Conservation (phyloP, 768 basidiomycete species). For the Amanita thiersii region DNA sequence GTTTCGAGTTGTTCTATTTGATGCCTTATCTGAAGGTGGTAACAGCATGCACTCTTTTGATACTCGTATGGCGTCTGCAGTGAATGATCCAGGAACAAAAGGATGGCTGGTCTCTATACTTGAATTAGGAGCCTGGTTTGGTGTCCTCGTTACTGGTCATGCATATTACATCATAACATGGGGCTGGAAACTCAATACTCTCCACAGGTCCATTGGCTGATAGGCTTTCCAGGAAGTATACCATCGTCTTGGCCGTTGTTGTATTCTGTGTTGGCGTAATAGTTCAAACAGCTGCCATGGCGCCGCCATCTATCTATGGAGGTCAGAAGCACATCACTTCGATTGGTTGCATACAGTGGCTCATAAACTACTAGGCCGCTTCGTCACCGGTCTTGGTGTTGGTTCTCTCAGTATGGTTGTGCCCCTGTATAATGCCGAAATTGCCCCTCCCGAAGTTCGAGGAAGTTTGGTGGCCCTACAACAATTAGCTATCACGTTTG, state of each 20-base stretch:
- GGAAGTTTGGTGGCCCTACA: conserved; percentile 77
- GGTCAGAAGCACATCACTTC: conserved; percentile 20
- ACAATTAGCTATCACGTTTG: conserved; percentile 76
- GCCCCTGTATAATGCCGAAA: conserved; percentile 66
- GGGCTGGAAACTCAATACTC: neutral
- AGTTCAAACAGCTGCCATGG: conserved; percentile 55
- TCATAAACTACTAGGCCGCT: conserved; percentile 40
- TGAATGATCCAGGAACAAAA: conserved; percentile 41
- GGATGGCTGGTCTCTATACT: conserved; percentile 73
- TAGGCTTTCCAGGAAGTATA: conserved; percentile 65
- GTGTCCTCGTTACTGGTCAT: conserved; percentile 59
- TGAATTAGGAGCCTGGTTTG: conserved; percentile 71
- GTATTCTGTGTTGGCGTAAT: conserved; percentile 68
- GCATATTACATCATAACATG: neutral
- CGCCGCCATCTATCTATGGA: conserved; percentile 58
- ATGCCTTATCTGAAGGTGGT: neutral
- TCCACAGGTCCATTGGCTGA: conserved; percentile 52
- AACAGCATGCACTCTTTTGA: conserved; percentile 44
- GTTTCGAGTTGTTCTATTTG: conserved; percentile 11
- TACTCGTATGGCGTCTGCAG: conserved; percentile 47
- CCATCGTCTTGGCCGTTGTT: conserved; percentile 50
- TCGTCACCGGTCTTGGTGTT: conserved; percentile 74
- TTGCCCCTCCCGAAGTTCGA: conserved; percentile 75
- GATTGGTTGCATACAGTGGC: conserved; percentile 12
- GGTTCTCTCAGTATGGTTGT: conserved; percentile 81